Percentiles rank a stretch among this genome's conserved stretches.
phyloP scores from a whole-genome alignment of 805 yeast species.

The Cyberlindnera samutprakarnensis region DNA sequence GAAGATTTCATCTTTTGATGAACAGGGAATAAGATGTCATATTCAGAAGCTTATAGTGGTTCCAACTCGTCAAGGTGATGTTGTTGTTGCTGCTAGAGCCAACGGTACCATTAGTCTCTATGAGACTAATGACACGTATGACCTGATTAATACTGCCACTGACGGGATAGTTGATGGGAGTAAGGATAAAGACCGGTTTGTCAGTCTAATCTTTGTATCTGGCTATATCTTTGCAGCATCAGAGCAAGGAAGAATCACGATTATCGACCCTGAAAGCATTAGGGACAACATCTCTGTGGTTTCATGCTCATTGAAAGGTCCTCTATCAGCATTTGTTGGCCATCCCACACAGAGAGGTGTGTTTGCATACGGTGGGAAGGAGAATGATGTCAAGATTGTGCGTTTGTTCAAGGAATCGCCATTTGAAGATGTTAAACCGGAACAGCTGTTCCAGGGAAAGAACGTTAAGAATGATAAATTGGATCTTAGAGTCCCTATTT shows the following conservation, averaged over 20 bases:
- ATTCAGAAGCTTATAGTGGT: conserved; percentile 33
- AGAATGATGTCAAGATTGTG: conserved; percentile 56
- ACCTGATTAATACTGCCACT: conserved; percentile 12
- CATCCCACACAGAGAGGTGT: conserved; percentile 43
- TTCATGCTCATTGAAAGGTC: conserved; percentile 32
- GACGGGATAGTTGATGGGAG: conserved; percentile 8
- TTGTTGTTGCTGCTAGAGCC: conserved; percentile 38
- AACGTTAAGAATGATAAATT: conserved; percentile 77
- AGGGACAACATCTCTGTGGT: conserved; percentile 7
- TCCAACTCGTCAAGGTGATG: conserved; percentile 23
- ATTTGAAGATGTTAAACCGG: conserved; percentile 18
- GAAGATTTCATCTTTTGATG: conserved; percentile 36
- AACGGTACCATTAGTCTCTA: conserved; percentile 37
- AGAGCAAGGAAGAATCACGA: conserved; percentile 28
- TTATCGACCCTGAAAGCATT: conserved; percentile 19
- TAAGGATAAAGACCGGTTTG: conserved; percentile 28
- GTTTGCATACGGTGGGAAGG: conserved; percentile 84
- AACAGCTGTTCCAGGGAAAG: conserved; percentile 57
- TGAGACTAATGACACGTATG: conserved; percentile 22
- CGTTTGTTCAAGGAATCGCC: conserved; percentile 4
- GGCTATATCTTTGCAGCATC: conserved; percentile 26
- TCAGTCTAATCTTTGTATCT: conserved; percentile 26
- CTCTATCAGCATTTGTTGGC: conserved; percentile 38
- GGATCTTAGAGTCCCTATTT: conserved; percentile 76
- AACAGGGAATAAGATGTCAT: conserved; percentile 31